Conservation (phyloP, 129 eudicot species). For the Lonicera japonica region DNA sequence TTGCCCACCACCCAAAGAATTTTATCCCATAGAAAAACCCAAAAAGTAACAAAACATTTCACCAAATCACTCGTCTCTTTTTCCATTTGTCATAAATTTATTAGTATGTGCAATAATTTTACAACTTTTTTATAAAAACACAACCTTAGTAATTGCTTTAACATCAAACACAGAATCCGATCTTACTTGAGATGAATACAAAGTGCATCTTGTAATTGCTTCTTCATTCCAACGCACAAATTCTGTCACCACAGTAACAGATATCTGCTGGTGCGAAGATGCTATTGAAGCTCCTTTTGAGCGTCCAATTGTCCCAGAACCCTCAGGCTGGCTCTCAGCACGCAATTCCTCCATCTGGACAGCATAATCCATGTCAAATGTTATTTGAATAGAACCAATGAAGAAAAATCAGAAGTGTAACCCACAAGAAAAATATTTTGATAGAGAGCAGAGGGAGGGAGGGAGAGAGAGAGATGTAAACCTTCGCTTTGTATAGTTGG, state of each 20-base stretch:
- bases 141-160: no score
- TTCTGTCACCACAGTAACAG: slow-evolving; percentile 97
- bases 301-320: slow-evolving; percentile 89
- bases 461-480: slow-evolving; percentile 15
- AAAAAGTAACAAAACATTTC: not conserved
- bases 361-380: slow-evolving; percentile 8
- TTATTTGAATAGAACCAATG: slow-evolving; percentile 8
- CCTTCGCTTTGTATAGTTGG: slow-evolving; percentile 95
- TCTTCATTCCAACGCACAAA: slow-evolving; percentile 99
- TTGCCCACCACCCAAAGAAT: no score
- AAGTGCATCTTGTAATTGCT: slow-evolving; percentile 81
- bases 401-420: slow-evolving; percentile 13
- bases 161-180: not conserved
- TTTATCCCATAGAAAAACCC: not conserved
- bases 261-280: slow-evolving; percentile 84
- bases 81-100: no score
- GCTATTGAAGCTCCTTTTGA: slow-evolving; percentile 85
- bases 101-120: no score
- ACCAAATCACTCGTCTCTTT: no score
- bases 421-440: no score
- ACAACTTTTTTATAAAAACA: no score
- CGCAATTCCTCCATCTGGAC: slow-evolving; percentile 81
- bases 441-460: slow-evolving; percentile 1
- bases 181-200: slow-evolving; percentile 83
- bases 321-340: slow-evolving; percentile 81